phyloP scores from a whole-genome alignment of 495 filamentous ascomycete genomes.

The Chlorociboria aeruginascens region DNA sequence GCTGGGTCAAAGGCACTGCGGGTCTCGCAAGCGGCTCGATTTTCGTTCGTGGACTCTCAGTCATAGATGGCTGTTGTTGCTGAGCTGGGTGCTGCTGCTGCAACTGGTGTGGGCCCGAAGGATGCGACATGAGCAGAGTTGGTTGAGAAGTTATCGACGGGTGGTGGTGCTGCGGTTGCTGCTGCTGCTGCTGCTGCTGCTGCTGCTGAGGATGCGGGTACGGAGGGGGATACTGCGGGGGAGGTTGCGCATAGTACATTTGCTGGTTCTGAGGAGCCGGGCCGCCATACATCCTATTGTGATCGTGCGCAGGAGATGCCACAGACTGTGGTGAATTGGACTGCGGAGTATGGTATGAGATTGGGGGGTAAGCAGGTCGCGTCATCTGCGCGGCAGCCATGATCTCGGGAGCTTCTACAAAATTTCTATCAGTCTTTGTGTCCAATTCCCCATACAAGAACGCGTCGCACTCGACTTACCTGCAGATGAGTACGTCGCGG shows the following conservation, averaged over 20 bases:
- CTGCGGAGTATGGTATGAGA: conserved; percentile 85
- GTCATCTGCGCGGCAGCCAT: conserved; percentile 92
- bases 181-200: conserved; percentile 56
- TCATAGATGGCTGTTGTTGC: conserved; percentile 31
- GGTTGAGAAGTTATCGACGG: conserved; percentile 45
- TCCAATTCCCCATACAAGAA: conserved; percentile 1
- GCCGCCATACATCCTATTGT: conserved; percentile 71
- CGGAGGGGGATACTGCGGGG: conserved; percentile 53
- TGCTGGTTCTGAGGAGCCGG: conserved; percentile 62
- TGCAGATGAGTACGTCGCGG: conserved; percentile 64
- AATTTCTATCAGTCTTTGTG: conserved; percentile 9
- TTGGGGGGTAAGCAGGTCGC: conserved; percentile 71
- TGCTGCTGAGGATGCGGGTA: conserved; percentile 70
- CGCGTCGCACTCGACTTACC: conserved; percentile 41
- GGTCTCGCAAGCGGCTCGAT: conserved; percentile 44
- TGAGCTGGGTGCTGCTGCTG: conserved; percentile 35
- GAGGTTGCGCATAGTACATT: conserved; percentile 51
- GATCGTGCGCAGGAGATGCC: conserved; percentile 79
- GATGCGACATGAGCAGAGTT: conserved; percentile 54
- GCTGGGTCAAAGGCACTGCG: conserved; percentile 38
- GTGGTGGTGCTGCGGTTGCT: conserved; percentile 54
- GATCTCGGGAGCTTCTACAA: conserved; percentile 72
- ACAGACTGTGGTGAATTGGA: conserved; percentile 95
- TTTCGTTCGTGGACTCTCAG: conserved; percentile 51
- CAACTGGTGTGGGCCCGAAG: conserved; percentile 43